Evolutionary conservation across 331 rosid species (phyloP).

Genomic region (Quercus phellos): DNA sequence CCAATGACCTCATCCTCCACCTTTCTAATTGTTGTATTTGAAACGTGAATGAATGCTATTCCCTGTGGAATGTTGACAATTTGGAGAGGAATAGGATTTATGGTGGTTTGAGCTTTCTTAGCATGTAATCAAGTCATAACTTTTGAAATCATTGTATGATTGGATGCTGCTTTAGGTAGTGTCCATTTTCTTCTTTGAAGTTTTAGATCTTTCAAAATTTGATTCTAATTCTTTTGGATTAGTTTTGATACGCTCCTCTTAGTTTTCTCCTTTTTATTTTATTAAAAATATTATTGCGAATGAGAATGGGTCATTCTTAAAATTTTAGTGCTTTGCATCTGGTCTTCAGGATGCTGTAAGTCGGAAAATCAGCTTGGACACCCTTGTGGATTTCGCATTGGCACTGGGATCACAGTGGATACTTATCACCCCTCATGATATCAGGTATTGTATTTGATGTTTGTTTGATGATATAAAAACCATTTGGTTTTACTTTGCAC

Average conservation of each 20-base stretch:
- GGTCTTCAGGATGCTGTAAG: conserved; percentile 82
- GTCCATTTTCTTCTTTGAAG: neutral
- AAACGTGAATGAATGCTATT: neutral
- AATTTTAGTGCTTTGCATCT: conserved; percentile 5
- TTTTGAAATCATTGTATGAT: neutral
- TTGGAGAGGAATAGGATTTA: neutral
- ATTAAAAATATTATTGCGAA: neutral
- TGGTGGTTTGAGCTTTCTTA: neutral
- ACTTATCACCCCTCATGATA: conserved; percentile 90
- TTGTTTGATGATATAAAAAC: neutral
- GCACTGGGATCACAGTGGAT: conserved; percentile 94
- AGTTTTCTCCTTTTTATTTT: neutral
- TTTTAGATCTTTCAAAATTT: neutral
- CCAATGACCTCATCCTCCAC: too few relatives aligned
- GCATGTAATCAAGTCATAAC: neutral
- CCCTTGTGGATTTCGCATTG: conserved; percentile 75
- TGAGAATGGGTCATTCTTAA: conserved; percentile 7
- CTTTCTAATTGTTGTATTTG: neutral
- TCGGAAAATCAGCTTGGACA: conserved; percentile 89
- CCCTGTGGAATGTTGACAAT: neutral
- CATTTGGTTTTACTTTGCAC: neutral
- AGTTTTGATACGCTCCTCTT: too few relatives aligned
- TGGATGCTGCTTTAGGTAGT: neutral
- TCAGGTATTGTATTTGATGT: conserved; percentile 48
- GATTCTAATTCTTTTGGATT: neutral